Evolutionary conservation across 768 basidiomycete species (phyloP).

Genomic region (Tylopilus sp.): DNA sequence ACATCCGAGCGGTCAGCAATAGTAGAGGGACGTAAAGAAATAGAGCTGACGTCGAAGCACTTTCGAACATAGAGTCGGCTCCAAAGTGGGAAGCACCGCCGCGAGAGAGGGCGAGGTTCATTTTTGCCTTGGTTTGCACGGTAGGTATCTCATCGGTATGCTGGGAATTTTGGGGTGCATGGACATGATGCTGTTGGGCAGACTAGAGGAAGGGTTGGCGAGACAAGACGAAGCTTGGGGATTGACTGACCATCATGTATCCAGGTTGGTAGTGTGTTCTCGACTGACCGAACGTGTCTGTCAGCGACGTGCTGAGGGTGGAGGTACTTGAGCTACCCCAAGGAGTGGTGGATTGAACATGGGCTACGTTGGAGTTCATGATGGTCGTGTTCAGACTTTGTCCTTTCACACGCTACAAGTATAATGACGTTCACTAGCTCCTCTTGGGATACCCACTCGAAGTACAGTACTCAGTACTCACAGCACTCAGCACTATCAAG

Average conservation of each 20-base stretch:
- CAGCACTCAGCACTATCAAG: no score
- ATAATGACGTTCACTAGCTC: no score
- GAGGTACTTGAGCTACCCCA: constrained; percentile 51
- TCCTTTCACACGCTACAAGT: constrained; percentile 7
- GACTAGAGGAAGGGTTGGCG: constrained; percentile 39
- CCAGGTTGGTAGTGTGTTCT: constrained; percentile 78
- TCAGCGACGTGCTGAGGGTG: constrained; percentile 48
- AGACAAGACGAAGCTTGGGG: not conserved
- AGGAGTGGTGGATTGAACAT: constrained; percentile 46
- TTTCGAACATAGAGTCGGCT: constrained; percentile 83
- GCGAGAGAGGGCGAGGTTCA: constrained; percentile 65
- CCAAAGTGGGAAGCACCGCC: constrained; percentile 71
- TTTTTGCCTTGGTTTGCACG: constrained; percentile 77
- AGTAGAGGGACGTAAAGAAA: not conserved
- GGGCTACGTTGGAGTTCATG: constrained; percentile 27
- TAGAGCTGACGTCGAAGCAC: constrained; percentile 34
- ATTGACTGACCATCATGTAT: constrained; percentile 64
- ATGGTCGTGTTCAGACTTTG: not conserved
- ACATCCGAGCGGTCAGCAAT: constrained; percentile 7
- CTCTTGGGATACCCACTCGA: no score
- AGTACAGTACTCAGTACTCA: no score
- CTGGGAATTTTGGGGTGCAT: constrained; percentile 52
- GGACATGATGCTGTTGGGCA: constrained; percentile 58
- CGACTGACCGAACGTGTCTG: constrained; percentile 68
- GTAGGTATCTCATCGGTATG: constrained; percentile 71